Evolutionary conservation across 2,329 filamentous ascomycete genomes (phyloP).

Genomic region (Zymoseptoria pseudotritici): DNA sequence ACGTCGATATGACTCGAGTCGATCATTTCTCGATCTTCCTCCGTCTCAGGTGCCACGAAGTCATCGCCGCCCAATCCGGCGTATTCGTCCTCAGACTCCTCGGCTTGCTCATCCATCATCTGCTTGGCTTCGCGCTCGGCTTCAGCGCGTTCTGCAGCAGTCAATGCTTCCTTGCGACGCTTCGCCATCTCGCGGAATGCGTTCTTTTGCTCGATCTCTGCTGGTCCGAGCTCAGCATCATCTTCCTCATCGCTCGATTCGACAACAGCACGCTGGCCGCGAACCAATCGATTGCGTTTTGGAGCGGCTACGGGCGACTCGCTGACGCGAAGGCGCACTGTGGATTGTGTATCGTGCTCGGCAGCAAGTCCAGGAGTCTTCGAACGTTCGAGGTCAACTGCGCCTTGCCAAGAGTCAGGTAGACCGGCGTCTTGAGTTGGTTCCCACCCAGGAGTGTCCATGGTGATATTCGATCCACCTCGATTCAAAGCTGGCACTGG

Average conservation of each 20-base stretch:
- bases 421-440: conserved; percentile 29
- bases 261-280: conserved; percentile 35
- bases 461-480: conserved; percentile 15
- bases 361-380: conserved; percentile 11
- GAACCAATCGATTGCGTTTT: conserved; percentile 49
- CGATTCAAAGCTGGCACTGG: conserved; percentile 17
- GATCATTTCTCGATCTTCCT: conserved; percentile 78
- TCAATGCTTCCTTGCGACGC: conserved; percentile 47
- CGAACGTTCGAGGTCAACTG: conserved; percentile 11
- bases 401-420: conserved; percentile 20
- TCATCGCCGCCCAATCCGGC: conserved; percentile 90
- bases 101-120: conserved; percentile 87
- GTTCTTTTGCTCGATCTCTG: conserved; percentile 32
- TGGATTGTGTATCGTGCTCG: conserved; percentile 27
- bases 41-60: conserved; percentile 65
- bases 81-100: conserved; percentile 98
- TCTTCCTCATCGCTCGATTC: conserved; percentile 36
- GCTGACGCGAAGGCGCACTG: conserved; percentile 26
- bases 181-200: conserved; percentile 66
- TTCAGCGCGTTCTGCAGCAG: conserved; percentile 36
- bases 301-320: conserved; percentile 28
- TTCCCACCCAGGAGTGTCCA: conserved; percentile 29
- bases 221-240: conserved; percentile 20
- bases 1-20: conserved; percentile 70
- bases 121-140: conserved; percentile 74